Evolutionary conservation across 176 grass and related monocot genomes (phyloP), one percentile per base, ranked within the genome.

Genomic region (Zizania latifolia): DNA sequence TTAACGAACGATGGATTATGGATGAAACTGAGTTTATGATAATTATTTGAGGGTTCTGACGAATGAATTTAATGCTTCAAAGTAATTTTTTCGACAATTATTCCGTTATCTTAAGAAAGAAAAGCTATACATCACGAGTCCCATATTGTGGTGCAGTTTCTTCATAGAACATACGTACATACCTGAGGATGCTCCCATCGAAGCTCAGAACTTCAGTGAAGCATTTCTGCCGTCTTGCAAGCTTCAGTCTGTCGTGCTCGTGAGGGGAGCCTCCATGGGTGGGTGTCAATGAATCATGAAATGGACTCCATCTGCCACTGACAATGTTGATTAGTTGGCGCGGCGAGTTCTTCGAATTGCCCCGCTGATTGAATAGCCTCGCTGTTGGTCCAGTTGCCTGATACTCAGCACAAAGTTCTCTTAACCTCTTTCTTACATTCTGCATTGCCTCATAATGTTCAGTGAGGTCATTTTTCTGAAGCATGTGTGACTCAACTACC

Each of bases 151-250:
- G 22, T 66, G 17, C 6, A 27, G 26, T 64, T 41, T 34, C 1
- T 37, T 70, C 16, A 22, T 22, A 6, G 16, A 58, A 75, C 19
- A 17, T 82, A 97, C 95, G 16, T 48, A 75, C 19, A 17, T 82
- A 97, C 95, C 95, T 92, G 71, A 98, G 91, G 48, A 98, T 92
- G 76, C 68, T 94, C 27, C 91, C 91, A 31, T 98, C 95, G 29
- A 94, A 98, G 81, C 91, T 98, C 16, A 98, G 72, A 78, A 98
- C 89, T 86, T 98, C 89, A 58, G 89, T 89, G 64, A 83, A 83
- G 38, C 89, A 85, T 62, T 74, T 89, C 54, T 87, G 88, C 13
- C 82, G 68, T 76, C 73, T 86, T 53, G 81, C 51, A n/a, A 93
- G 79, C 63, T 90, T 94, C 30, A 91, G 76, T 38, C 48, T 80